Base-by-base conservation (phyloP, 169 alveolate genomes). In the Plasmodium malariae region DNA sequence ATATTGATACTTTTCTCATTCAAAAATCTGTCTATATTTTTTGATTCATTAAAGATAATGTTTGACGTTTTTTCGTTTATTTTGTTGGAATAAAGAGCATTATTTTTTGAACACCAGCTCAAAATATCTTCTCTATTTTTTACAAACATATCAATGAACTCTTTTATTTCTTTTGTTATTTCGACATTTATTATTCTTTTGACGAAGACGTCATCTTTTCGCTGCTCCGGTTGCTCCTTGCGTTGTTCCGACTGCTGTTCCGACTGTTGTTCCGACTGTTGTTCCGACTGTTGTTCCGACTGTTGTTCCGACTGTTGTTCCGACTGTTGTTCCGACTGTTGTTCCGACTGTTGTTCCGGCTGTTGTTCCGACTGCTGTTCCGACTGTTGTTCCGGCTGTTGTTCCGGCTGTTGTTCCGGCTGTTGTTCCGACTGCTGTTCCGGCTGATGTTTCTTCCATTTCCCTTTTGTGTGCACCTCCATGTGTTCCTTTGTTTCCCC, bases 151-250 rank as follows among this genome's bases (percentile, higher is more conserved):
- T 37, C 51, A 7, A 78, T n/a, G 37, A 78, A 78, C 36, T 54
- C 32, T 78, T 48, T 62, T 78, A 78, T 62, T 48, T 78, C 68
- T 78, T 34, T n/a, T 14, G 89, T 78, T 21, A 78, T 78, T 63
- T 78, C 89, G 17, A 78, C 63, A 55, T 63, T 78, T 78, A 78
- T 78, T 30, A 78, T 78, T 78, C 89, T 45, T 40, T 78, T 78
- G 17, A 78, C 74, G 19, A 14, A 78, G 14, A 78, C 78, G 14
- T 45, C 60, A 37, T 78, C 89, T 0, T 30, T 36, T 12, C n/a
- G 28, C n/a, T 34, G 57, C 9, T 59, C 69, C 6, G 26, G 30
- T 19, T 1, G 59, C n/a, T 37, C 14, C 30, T 12, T 65, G 30
- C 1, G 11, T 34, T 17, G 11, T 19, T 6, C 2, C 40, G n/a